Conservation (phyloP, 2,329 filamentous ascomycete species). For the Epichloe uncinata region DNA sequence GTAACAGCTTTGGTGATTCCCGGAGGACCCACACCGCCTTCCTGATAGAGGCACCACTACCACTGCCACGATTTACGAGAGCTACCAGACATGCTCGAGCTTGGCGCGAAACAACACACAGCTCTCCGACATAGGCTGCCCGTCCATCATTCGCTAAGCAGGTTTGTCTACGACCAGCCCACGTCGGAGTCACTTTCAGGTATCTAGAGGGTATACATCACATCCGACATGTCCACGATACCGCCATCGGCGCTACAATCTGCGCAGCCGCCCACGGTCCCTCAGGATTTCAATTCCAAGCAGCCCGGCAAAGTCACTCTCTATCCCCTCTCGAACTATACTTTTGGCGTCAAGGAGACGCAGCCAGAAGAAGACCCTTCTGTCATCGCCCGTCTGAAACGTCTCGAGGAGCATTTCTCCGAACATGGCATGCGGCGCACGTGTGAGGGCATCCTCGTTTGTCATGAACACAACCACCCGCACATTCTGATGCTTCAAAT, state of each 20-base stretch:
- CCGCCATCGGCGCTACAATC: constrained; percentile 65
- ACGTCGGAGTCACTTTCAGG: background rate
- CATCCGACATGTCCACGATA: constrained; percentile 62
- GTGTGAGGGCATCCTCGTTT: constrained; percentile 92
- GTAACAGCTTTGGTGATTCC: too few relatives aligned
- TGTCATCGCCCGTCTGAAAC: constrained; percentile 80
- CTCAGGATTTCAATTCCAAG: constrained; percentile 73
- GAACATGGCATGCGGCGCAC: constrained; percentile 93
- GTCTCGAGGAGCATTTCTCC: constrained; percentile 86
- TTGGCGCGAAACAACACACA: background rate
- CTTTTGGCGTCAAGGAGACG: constrained; percentile 95
- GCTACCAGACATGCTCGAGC: background rate
- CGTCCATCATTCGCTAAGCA: background rate
- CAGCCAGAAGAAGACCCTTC: constrained; percentile 97
- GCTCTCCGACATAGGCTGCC: background rate
- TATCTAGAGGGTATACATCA: background rate
- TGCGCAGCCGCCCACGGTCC: constrained; percentile 63
- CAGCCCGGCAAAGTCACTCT: constrained; percentile 84
- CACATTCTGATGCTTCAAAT: constrained; percentile 99
- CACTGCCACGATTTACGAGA: background rate
- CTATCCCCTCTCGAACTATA: constrained; percentile 95
- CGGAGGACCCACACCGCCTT: background rate
- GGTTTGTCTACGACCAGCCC: background rate
- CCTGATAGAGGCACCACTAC: background rate
- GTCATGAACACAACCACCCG: constrained; percentile 97